Conservation (phyloP, 345 rosid genomes). For the Citrus sinensis region DNA sequence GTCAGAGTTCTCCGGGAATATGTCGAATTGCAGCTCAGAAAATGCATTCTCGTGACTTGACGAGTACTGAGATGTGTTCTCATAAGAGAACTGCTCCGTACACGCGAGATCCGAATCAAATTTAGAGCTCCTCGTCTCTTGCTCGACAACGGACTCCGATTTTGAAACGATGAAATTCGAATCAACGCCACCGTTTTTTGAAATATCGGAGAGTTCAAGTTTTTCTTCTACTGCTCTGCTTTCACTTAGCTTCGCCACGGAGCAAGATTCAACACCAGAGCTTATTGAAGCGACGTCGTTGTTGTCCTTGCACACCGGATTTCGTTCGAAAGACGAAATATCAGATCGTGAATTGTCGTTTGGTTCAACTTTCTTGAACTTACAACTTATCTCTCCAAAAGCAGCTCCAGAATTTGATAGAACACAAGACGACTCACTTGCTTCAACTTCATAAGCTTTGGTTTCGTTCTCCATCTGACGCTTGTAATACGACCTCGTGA, state of each 20-base stretch:
- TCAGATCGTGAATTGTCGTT: conserved; percentile 34
- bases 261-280: conserved; percentile 45
- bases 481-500: conserved; percentile 46
- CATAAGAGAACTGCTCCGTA: conserved; percentile 52
- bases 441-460: conserved; percentile 34
- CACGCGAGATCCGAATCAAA: conserved; percentile 63
- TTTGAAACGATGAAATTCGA: conserved; percentile 26
- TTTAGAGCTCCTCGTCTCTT: conserved; percentile 33
- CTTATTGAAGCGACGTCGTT: conserved; percentile 42
- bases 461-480: conserved; percentile 26
- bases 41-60: conserved; percentile 38
- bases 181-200: conserved; percentile 32
- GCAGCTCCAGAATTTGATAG: conserved; percentile 36
- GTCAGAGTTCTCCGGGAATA: conserved; percentile 49
- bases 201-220: conserved; percentile 29
- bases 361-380: conserved; percentile 14
- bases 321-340: conserved; percentile 37
- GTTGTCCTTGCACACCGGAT: conserved; percentile 27
- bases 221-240: conserved; percentile 18
- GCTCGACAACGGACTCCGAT: conserved; percentile 35
- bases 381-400: conserved; percentile 15
- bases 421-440: conserved; percentile 59
- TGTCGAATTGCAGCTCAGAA: conserved; percentile 54
- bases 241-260: conserved; percentile 19
- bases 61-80: conserved; percentile 49